Conservation (phyloP, 495 filamentous ascomycete genomes). For the Aspergillus leporis region DNA sequence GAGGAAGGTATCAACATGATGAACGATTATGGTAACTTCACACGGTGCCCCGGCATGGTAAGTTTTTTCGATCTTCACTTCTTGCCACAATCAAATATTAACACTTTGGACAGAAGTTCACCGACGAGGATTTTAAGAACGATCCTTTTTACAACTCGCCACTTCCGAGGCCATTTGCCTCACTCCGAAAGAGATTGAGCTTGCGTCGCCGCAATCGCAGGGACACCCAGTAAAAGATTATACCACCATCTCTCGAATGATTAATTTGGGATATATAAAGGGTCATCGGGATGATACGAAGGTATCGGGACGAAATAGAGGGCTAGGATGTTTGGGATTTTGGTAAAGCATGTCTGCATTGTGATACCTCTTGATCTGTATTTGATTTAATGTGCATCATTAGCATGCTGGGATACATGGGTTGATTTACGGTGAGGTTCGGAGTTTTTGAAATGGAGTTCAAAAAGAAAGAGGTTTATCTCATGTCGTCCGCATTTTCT, state of each 20-base stretch:
- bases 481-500: slow-evolving; percentile 4
- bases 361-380: background rate
- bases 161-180: slow-evolving; percentile 32
- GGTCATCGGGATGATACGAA: background rate
- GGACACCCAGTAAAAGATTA: slow-evolving; percentile 20
- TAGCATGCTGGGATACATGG: background rate
- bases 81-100: background rate
- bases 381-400: background rate
- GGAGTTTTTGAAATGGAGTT: background rate
- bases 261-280: background rate
- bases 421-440: background rate
- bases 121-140: slow-evolving; percentile 49
- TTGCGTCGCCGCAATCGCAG: slow-evolving; percentile 36
- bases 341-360: background rate
- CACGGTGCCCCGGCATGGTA: slow-evolving; percentile 39
- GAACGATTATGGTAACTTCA: slow-evolving; percentile 58
- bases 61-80: slow-evolving; percentile 7
- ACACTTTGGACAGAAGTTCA: slow-evolving; percentile 36
- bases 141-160: slow-evolving; percentile 47
- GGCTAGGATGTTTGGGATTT: background rate
- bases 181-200: slow-evolving; percentile 36
- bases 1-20: slow-evolving; percentile 85
- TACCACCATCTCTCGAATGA: background rate
- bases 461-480: background rate
- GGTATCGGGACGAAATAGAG: background rate